Conservation (phyloP, 1,139 yeast genomes). For the Kodamaea sp. region DNA sequence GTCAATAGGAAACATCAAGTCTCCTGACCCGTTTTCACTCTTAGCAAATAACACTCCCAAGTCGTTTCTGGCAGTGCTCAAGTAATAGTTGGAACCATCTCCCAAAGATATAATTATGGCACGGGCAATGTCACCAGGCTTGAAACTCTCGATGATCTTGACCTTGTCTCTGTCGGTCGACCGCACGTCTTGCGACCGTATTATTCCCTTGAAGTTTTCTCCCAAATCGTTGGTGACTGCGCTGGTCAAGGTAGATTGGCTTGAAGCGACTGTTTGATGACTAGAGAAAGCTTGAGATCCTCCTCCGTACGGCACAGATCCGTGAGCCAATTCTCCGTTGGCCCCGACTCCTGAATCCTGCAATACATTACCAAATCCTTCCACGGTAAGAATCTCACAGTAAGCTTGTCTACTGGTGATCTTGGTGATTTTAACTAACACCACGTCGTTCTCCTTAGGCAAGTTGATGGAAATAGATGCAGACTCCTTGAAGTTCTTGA, state of each 20-base stretch:
- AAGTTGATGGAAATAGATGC: constrained; percentile 47
- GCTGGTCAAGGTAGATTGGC: constrained; percentile 32
- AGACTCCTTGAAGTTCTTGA: constrained; percentile 16
- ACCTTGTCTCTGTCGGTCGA: constrained; percentile 90
- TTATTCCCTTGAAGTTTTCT: constrained; percentile 87
- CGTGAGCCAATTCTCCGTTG: constrained; percentile 52
- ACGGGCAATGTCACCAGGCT: constrained; percentile 91
- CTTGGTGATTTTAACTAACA: constrained; percentile 72
- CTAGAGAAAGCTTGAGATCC: constrained; percentile 50
- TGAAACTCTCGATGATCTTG: constrained; percentile 72
- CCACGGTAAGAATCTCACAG: constrained; percentile 82
- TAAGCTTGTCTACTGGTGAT: constrained; percentile 70
- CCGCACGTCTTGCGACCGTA: constrained; percentile 85
- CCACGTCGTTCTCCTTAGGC: constrained; percentile 85
- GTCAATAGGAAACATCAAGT: constrained; percentile 84
- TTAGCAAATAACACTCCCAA: constrained; percentile 92
- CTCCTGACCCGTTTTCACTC: constrained; percentile 69
- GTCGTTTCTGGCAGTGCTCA: constrained; percentile 88
- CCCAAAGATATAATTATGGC: constrained; percentile 85
- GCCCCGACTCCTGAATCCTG: constrained; percentile 70
- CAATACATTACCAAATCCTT: constrained; percentile 58
- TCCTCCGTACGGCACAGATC: constrained; percentile 45
- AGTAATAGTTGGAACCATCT: constrained; percentile 87
- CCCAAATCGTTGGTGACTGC: constrained; percentile 69
- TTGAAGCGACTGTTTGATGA: constrained; percentile 48